Conservation (phyloP, 2,329 filamentous ascomycete genomes). For the Diplodia mutila region DNA sequence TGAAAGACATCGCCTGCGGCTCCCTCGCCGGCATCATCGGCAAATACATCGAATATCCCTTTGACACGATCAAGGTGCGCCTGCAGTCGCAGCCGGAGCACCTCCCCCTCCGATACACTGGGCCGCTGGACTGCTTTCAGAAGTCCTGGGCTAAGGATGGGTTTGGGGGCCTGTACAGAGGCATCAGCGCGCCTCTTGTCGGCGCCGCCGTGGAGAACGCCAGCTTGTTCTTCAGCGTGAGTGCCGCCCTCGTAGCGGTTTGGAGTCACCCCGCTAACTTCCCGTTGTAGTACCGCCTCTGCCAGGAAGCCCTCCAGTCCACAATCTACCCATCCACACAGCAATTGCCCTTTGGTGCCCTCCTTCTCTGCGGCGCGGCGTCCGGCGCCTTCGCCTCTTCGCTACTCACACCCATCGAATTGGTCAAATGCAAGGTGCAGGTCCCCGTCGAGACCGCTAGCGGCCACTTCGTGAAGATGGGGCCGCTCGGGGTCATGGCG, state of each 20-base stretch:
- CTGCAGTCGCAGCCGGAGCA: constrained; percentile 93
- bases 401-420: constrained; percentile 90
- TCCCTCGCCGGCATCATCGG: constrained; percentile 88
- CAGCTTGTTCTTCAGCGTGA: constrained; percentile 82
- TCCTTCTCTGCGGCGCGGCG: constrained; percentile 81
- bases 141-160: constrained; percentile 82
- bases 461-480: constrained; percentile 50
- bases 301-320: constrained; percentile 65
- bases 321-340: constrained; percentile 59
- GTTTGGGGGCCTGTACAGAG: constrained; percentile 82
- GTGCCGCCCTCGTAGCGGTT: constrained; percentile 26
- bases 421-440: constrained; percentile 98
- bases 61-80: constrained; percentile 97
- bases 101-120: constrained; percentile 78
- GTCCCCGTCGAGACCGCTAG: constrained; percentile 60
- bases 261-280: constrained; percentile 30
- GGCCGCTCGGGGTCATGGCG: constrained; percentile 71
- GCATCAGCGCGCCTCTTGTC: constrained; percentile 86
- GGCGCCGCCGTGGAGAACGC: constrained; percentile 93
- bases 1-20: constrained; percentile 87
- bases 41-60: constrained; percentile 97
- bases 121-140: constrained; percentile 90
- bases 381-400: constrained; percentile 89
- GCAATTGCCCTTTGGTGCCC: constrained; percentile 71
- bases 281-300: constrained; percentile 48